Evolutionary conservation across 495 filamentous ascomycete genomes (phyloP), one percentile per base, ranked within the genome.

Genomic region (Xylaria castorea): DNA sequence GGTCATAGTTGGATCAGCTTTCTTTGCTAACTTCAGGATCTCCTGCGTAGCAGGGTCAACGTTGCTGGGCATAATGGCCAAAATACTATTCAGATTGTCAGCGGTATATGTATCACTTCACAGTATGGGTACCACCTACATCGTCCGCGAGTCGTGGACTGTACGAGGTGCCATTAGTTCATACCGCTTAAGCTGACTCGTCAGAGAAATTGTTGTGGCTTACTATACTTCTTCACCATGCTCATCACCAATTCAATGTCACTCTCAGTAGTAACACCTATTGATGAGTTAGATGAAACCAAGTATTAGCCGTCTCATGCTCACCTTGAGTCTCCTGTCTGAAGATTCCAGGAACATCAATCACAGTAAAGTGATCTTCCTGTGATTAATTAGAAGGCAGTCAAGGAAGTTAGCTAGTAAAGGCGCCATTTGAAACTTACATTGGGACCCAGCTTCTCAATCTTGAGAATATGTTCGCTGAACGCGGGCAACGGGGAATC

Each of bases 341-440:
- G 77, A 91, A 91, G 12, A 91, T 88, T 0, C 89, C 88, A n/a
- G 89, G 89, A 7, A 91, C 83, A 75, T 91, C 88, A 60, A 91
- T 87, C 0, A 91, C 81, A 55, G 81, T 89, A 2, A 91, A 80
- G 71, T 91, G 83, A 8, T 87, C 78, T 66, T 89, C 80, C 74
- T 78, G 46, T 11, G 0, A 46, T 32, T 42, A n/a, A 16, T 30
- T 25, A 34, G 12, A 22, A 22, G 0, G 36, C 5, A 14, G 7
- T 9, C 20, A 32, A 2, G n/a, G 8, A 51, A 68, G 9, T n/a
- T n/a, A 42, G 20, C 9, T 20, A 44, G 1, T 53, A 3, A 11
- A 2, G 30, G n/a, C 16, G 57, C 5, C 1, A 38, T 1, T 70
- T 22, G 42, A 25, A 25, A 58, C 71, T 74, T 71, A 78, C 78